These are phyloP conservation scores for Geotrichum bryndzae DNA, from an alignment of 1,139 yeast species.

Conservation along the genomic window DNA sequence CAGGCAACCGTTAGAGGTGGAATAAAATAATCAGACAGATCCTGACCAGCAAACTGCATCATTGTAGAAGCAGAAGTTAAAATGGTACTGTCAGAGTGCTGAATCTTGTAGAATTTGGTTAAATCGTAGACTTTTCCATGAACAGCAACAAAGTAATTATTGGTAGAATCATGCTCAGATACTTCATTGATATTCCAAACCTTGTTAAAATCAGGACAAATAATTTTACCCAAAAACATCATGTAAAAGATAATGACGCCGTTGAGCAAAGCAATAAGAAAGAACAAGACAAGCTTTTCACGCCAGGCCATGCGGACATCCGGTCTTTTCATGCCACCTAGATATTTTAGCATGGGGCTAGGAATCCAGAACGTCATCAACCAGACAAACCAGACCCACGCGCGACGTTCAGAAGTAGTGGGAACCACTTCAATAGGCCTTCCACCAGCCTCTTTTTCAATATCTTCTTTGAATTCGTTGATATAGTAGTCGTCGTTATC, in stretches of 20 bases:
- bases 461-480: conserved; percentile 26
- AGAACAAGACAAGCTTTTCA: conserved; percentile 37
- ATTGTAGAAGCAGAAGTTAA: conserved; percentile 23
- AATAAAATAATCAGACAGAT: conserved; percentile 37
- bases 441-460: conserved; percentile 21
- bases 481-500: conserved; percentile 25
- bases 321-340: conserved; percentile 34
- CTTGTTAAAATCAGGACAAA: conserved; percentile 40
- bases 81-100: conserved; percentile 38
- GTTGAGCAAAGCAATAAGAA: conserved; percentile 38
- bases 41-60: conserved; percentile 38
- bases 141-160: conserved; percentile 37
- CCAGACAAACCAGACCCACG: conserved; percentile 39
- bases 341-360: conserved; percentile 30
- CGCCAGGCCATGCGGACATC: conserved; percentile 42
- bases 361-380: conserved; percentile 39
- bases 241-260: conserved; percentile 38
- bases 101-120: conserved; percentile 33
- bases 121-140: conserved; percentile 40
- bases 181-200: conserved; percentile 39
- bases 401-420: conserved; percentile 31
- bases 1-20: conserved; percentile 40
- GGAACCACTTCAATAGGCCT: conserved; percentile 26
- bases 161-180: conserved; percentile 33
- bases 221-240: conserved; percentile 37